Evolutionary conservation across 106 monocot genomes (phyloP).

Genomic region (Acorus calamus): DNA sequence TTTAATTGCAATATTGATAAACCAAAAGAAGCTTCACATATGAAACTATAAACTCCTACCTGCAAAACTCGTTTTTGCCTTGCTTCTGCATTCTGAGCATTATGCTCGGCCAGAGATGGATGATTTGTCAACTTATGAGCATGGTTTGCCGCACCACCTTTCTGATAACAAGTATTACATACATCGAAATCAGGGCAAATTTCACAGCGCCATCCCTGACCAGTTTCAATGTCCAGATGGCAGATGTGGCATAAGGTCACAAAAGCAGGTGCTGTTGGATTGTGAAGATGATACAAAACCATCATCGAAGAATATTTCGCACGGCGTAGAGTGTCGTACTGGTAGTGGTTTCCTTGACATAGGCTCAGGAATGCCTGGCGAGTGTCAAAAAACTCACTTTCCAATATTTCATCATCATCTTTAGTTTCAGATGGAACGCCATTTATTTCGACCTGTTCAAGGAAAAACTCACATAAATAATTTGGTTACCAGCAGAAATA

Average conservation of each 20-base stretch:
- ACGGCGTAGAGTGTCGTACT: slow-evolving; percentile 53
- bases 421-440: slow-evolving; percentile 14
- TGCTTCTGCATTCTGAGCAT: not conserved
- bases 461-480: too few species aligned
- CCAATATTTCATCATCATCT: slow-evolving; percentile 29
- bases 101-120: not conserved
- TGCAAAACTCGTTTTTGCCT: not conserved
- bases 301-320: slow-evolving; percentile 77
- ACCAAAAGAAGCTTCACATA: too few species aligned
- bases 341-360: slow-evolving; percentile 39
- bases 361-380: slow-evolving; percentile 29
- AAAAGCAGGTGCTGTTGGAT: slow-evolving; percentile 12
- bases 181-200: slow-evolving; percentile 19
- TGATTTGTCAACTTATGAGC: slow-evolving; percentile 9
- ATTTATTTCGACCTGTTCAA: slow-evolving; percentile 23
- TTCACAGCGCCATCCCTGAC: slow-evolving; percentile 17
- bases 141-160: slow-evolving; percentile 13
- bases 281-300: slow-evolving; percentile 46
- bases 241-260: slow-evolving; percentile 10
- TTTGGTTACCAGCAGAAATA: too few species aligned
- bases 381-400: slow-evolving; percentile 35
- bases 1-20: too few species aligned
- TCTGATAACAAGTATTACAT: slow-evolving; percentile 25
- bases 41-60: not conserved
- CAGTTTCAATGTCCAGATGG: slow-evolving; percentile 12